Base-by-base conservation (phyloP, 352 stramenopile species). In the Pythium guiyangense region DNA sequence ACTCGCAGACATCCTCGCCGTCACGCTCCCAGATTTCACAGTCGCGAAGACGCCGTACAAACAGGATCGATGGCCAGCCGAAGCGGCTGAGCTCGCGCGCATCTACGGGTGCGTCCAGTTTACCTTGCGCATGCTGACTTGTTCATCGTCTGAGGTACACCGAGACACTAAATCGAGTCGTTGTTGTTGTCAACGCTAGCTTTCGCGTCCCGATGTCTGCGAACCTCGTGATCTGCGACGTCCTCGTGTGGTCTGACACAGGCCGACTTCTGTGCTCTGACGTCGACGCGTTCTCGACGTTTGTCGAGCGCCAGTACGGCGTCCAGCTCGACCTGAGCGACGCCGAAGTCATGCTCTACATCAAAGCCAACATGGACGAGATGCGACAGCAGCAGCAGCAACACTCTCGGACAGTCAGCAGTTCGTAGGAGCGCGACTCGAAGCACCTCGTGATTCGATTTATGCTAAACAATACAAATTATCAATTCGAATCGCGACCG, bases 351-450 rank as follows among this genome's bases (percentile, higher is more conserved):
- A 54, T 77, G 44, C 63, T 88, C 18, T 83, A 86, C 60, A 72
- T 86, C 53, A 86, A 85, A 49, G 74, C 76, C 18, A 88, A 91
- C 64, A 64, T 88, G 45, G 76, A 91, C 25, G 80, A 89, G 55
- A 57, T 85, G 44, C 70, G 75, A 1, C 62, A 71, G 4, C 63
- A 70, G 17, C 63, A 76, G 46, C 46, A 40, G n/a, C 55, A 53
- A 31, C 55, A 52, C 9, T 22, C 40, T 18, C 40, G n/a, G 15
- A 45, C 40, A 14, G 12, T 22, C 15, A 45, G 40, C 14, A 45
- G 12, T 15, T 15, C 10, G 29, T 34, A 34, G 29, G 5, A 34
- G 31, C 31, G 31, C 31, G 31, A 12, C 31, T 37, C 31, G 6
- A 34, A 10, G 31, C 31, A 12, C 12, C 31, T 12, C 5, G 6